phyloP scores from a whole-genome alignment of 73 alveolate species.

The Tetrahymena elliotti region DNA sequence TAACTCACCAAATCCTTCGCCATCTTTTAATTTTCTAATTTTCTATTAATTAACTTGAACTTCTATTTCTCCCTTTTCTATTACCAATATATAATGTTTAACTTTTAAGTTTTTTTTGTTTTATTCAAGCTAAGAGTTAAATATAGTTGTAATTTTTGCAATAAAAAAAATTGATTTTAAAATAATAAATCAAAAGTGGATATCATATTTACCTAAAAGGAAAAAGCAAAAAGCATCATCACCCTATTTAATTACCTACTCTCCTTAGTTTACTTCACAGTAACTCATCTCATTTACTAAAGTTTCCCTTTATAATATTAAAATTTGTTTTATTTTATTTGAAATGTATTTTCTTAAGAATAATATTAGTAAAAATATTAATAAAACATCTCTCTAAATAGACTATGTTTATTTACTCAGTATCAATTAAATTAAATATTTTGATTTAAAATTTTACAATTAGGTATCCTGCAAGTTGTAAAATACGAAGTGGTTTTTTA shows the following conservation, averaged over 20 bases:
- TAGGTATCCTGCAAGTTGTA: neutral
- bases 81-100: neutral
- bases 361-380: too few species aligned
- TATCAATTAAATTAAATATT: too few species aligned
- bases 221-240: constrained; percentile 26
- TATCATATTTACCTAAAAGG: constrained; percentile 1
- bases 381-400: neutral
- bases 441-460: neutral
- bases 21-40: constrained; percentile 29
- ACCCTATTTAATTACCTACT: constrained; percentile 35
- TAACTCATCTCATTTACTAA: constrained; percentile 32
- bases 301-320: neutral
- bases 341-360: too few species aligned
- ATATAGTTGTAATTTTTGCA: too few species aligned
- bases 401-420: neutral
- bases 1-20: constrained; percentile 77
- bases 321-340: too few species aligned
- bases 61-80: constrained; percentile 31
- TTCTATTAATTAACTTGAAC: constrained; percentile 16
- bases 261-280: constrained; percentile 36
- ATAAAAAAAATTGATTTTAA: too few species aligned
- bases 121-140: too few species aligned
- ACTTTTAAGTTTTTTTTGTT: too few species aligned
- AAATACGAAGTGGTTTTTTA: neutral
- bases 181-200: too few species aligned